Conservation (phyloP, 345 rosid genomes). For the Eucalyptus urophylla region DNA sequence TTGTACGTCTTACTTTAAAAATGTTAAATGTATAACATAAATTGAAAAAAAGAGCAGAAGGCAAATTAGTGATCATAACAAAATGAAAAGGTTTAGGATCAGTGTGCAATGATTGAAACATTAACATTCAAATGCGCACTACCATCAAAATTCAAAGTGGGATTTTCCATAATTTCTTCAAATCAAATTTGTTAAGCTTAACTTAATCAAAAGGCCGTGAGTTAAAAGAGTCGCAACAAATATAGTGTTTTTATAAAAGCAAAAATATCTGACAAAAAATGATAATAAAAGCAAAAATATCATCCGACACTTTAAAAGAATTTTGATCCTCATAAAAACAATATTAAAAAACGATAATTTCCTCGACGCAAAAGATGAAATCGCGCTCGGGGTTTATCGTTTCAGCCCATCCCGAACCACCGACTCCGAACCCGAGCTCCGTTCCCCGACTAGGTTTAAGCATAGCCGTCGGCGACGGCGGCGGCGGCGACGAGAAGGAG, state of each 20-base stretch:
- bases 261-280: not conserved
- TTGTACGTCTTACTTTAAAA: too few relatives aligned
- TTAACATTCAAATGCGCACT: too few relatives aligned
- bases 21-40: not conserved
- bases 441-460: constrained; percentile 4
- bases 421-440: not conserved
- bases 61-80: too few relatives aligned
- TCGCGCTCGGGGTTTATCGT: not conserved
- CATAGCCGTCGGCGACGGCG: not conserved
- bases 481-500: not conserved
- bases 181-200: too few relatives aligned
- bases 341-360: not conserved
- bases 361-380: not conserved
- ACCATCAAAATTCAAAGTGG: not conserved
- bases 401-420: not conserved
- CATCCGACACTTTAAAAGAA: not conserved
- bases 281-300: not conserved
- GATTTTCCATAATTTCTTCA: not conserved
- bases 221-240: not conserved
- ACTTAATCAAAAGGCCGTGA: not conserved
- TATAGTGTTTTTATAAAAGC: not conserved
- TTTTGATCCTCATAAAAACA: not conserved
- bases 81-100: too few relatives aligned
- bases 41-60: not conserved
- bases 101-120: not conserved